A percentile compares a stretch with the other conserved stretches of the same genome.
These are phyloP conservation scores for Alternaria sp. DNA, from an alignment of 2,329 filamentous ascomycete species.

Conservation along the genomic window DNA sequence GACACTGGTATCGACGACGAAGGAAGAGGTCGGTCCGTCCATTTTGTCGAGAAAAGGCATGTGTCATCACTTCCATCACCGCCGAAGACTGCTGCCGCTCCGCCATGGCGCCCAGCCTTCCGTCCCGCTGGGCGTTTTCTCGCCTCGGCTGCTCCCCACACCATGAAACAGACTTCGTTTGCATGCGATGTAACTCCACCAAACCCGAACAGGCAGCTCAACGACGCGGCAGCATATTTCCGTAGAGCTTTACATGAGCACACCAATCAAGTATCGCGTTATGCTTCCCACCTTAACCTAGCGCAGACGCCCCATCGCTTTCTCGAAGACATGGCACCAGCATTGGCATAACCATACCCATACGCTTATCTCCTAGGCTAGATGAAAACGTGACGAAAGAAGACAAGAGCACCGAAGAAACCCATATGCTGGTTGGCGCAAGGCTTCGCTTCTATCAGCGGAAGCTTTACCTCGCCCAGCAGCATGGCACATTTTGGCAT, in stretches of 20 bases:
- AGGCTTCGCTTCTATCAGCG: slow-evolving; percentile 13
- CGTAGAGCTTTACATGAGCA: neutral
- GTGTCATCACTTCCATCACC: slow-evolving; percentile 2
- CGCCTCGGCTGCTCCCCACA: slow-evolving; percentile 21
- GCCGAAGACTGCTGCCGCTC: slow-evolving; percentile 15
- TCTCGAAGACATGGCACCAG: slow-evolving; percentile 5
- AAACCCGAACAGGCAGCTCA: slow-evolving; percentile 31
- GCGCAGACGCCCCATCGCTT: neutral
- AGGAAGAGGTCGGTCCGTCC: neutral
- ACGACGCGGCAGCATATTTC: slow-evolving; percentile 3
- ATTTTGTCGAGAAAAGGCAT: neutral
- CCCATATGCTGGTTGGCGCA: neutral
- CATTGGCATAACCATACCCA: neutral
- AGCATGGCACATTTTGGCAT: slow-evolving; percentile 3
- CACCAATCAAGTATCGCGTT: neutral
- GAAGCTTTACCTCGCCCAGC: slow-evolving; percentile 14
- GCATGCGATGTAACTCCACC: slow-evolving; percentile 14
- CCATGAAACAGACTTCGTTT: slow-evolving; percentile 13
- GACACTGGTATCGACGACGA: neutral
- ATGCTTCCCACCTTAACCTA: slow-evolving; percentile 1
- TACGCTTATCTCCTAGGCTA: slow-evolving; percentile 7
- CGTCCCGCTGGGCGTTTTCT: slow-evolving; percentile 18
- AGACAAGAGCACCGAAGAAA: slow-evolving; percentile 13
- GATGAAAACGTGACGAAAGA: slow-evolving; percentile 1
- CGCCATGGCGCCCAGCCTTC: slow-evolving; percentile 25